Percentiles rank a stretch among this genome's conserved stretches.
Conservation (phyloP, 129 eudicot genomes). For the Chrysanthemum seticuspe region DNA sequence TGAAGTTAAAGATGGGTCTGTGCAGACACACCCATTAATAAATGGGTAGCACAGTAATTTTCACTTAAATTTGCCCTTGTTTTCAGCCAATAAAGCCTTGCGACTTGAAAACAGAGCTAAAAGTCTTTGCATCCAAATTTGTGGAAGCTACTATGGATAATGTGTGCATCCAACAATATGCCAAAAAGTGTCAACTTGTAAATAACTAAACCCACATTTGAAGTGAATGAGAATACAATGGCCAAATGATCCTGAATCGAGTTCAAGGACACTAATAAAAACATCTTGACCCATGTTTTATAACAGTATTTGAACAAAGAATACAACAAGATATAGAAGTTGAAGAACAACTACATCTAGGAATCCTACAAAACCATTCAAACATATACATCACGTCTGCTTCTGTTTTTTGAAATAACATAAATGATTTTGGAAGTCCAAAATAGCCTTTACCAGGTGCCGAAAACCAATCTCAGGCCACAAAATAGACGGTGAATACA, state of each 20-base stretch:
- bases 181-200: too few relatives aligned
- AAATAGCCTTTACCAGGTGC: conserved; percentile 59
- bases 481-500: conserved; percentile 57
- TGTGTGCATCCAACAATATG: too few relatives aligned
- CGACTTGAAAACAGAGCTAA: too few relatives aligned
- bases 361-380: conserved; percentile 24
- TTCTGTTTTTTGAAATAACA: conserved; percentile 53
- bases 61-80: too few relatives aligned
- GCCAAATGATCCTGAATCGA: background rate
- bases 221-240: background rate
- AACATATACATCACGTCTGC: conserved; percentile 22
- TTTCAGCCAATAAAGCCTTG: too few relatives aligned
- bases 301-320: conserved; percentile 11
- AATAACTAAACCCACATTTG: background rate
- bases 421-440: conserved; percentile 56
- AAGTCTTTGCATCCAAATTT: too few relatives aligned
- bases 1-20: too few relatives aligned
- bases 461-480: conserved; percentile 83
- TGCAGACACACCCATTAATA: too few relatives aligned
- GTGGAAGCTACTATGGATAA: too few relatives aligned
- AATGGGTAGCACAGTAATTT: too few relatives aligned
- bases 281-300: conserved; percentile 6
- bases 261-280: background rate
- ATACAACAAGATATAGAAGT: conserved; percentile 27
- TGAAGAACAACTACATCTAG: conserved; percentile 3